Evolutionary conservation across 2,329 filamentous ascomycete species (phyloP).

Genomic region (Tolypocladium ophioglossoides): DNA sequence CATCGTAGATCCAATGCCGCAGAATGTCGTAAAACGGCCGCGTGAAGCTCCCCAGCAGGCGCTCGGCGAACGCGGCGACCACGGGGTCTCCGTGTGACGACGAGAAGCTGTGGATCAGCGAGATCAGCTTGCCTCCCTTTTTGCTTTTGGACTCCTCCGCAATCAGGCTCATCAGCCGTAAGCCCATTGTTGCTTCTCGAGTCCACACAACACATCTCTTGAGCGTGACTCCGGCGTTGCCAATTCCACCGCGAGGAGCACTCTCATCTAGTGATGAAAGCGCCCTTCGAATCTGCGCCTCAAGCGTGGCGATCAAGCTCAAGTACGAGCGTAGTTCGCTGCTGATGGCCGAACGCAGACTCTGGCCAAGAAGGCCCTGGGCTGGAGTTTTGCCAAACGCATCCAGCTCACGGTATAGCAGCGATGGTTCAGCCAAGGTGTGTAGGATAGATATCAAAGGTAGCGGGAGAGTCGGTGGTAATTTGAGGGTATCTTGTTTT

Average conservation of each 20-base stretch:
- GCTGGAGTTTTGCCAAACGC: conserved; percentile 73
- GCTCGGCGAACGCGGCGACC: conserved; percentile 85
- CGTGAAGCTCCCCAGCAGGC: conserved; percentile 76
- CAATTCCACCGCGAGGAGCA: conserved; percentile 58
- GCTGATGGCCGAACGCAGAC: conserved; percentile 75
- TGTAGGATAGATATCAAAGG: conserved; percentile 82
- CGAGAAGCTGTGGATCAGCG: conserved; percentile 85
- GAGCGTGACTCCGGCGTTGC: conserved; percentile 82
- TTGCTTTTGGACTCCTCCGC: conserved; percentile 77
- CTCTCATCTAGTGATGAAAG: conserved; percentile 62
- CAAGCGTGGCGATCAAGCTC: conserved; percentile 79
- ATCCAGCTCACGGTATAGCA: conserved; percentile 77
- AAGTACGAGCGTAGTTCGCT: conserved; percentile 83
- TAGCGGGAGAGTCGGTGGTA: conserved; percentile 70
- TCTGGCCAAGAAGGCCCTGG: conserved; percentile 82
- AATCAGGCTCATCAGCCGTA: conserved; percentile 87
- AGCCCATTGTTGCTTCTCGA: conserved; percentile 87
- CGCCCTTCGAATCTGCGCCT: conserved; percentile 81
- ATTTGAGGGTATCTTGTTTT: conserved; percentile 55
- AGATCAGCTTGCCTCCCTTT: conserved; percentile 85
- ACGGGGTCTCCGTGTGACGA: conserved; percentile 92
- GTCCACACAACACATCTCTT: conserved; percentile 98
- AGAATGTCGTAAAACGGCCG: conserved; percentile 95
- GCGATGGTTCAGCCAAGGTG: conserved; percentile 80
- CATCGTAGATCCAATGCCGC: conserved; percentile 95